Evolutionary conservation across 148 eudicot genomes (phyloP).

Genomic region (Camellia granthamiana): DNA sequence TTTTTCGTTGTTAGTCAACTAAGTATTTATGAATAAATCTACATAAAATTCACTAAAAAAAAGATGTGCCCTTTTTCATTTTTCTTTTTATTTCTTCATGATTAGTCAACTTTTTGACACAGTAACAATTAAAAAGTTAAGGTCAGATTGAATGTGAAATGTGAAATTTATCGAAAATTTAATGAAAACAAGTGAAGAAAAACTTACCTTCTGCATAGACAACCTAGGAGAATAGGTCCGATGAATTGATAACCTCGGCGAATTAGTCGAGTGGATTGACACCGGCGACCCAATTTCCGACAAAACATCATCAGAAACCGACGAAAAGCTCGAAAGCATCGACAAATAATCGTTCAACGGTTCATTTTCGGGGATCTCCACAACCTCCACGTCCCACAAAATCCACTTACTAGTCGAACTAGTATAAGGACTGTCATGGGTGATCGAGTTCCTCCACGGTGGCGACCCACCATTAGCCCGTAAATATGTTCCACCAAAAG

Average conservation of each 20-base stretch:
- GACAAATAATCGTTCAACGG: conserved; percentile 28
- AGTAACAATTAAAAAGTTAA: too few species aligned
- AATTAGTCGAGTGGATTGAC: conserved; percentile 29
- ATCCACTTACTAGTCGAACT: conserved; percentile 46
- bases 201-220: conserved; percentile 44
- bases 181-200: not conserved
- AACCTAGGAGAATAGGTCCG: conserved; percentile 27
- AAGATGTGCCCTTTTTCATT: too few species aligned
- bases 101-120: too few species aligned
- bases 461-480: conserved; percentile 70
- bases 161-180: too few species aligned
- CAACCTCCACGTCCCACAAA: conserved; percentile 66
- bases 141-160: too few species aligned
- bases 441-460: conserved; percentile 78
- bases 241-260: conserved; percentile 20
- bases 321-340: conserved; percentile 46
- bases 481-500: conserved; percentile 44
- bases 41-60: too few species aligned
- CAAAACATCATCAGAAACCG: conserved; percentile 51
- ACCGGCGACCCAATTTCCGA: conserved; percentile 44
- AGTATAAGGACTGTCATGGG: conserved; percentile 49
- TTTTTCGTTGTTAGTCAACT: too few species aligned
- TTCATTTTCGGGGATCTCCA: conserved; percentile 48
- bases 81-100: too few species aligned
- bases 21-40: too few species aligned